Base-by-base conservation (phyloP, 805 yeast species). In the Danielia reshetovae region DNA sequence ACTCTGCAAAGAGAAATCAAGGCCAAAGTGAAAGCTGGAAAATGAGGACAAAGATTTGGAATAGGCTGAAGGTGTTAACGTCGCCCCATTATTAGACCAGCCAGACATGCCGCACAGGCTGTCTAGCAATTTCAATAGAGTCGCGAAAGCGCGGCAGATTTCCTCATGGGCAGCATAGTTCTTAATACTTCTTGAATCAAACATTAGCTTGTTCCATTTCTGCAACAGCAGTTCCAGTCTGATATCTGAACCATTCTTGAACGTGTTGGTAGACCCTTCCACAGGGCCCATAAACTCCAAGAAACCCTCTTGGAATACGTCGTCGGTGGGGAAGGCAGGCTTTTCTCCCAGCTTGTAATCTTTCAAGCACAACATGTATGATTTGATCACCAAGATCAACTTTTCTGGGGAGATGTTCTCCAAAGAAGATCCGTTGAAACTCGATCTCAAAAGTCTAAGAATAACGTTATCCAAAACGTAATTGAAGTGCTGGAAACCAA, bases 391-490 rank as follows among this genome's bases (percentile, higher is more conserved):
- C 4, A 93, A 57, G 0, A 81, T 72, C 37, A 86, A 59, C 39
- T 79, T 77, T 51, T 89, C 97, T 15, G 85, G 81, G 2, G 74
- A 68, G 1, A 81, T 49, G 28, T 68, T 71, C 32, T 90, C 97
- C 26, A 82, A 51, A 1, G 65, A 60, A 2, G 62, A 40, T 0
- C 83, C 81, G 49, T 73, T 77, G 48, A 79, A 81, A 5, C 83
- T 71, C 1, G 68, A 57, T 37, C 74, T 77, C 39, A 90, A 64
- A 30, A 90, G 57, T 9, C 88, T 90, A 26, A 83, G 61, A 9
- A 93, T 59, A 4, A 85, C 77, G 47, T 82, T 84, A 46, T 89
- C 97, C 45, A 90, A 61, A 0, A 85, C 75, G 49, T 83, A 83
- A 49, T 82, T 88, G 39, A 84, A 74, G 43, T 87, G 87, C 15